phyloP scores from a whole-genome alignment of 768 basidiomycete species.

The Termitomyces sp. region DNA sequence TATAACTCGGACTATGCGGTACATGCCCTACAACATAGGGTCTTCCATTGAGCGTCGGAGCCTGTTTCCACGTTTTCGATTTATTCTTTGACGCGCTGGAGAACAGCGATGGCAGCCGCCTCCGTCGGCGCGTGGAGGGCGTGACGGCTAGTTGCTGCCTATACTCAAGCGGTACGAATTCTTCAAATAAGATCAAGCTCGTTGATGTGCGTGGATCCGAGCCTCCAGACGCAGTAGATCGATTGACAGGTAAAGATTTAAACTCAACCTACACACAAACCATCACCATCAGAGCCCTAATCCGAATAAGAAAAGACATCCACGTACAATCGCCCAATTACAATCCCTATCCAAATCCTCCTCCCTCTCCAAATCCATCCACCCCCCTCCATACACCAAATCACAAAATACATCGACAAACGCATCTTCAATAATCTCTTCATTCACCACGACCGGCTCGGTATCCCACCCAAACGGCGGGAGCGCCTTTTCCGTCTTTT shows the following conservation, averaged over 20 bases:
- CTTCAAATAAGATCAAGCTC: conserved; percentile 82
- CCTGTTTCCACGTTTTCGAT: conserved; percentile 89
- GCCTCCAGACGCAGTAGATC: conserved; percentile 27
- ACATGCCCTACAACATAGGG: conserved; percentile 65
- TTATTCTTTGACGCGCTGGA: conserved; percentile 31
- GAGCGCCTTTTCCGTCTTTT: conserved; percentile 76
- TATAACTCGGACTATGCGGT: conserved; percentile 42
- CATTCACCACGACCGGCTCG: conserved; percentile 67
- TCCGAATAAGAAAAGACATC: too few relatives aligned
- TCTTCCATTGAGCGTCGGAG: conserved; percentile 74
- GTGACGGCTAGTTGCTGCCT: conserved; percentile 65
- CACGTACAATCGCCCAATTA: conserved; percentile 87
- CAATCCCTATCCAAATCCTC: conserved; percentile 82
- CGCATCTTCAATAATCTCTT: conserved; percentile 84
- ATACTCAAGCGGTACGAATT: conserved; percentile 88
- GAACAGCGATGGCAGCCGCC: conserved; percentile 70
- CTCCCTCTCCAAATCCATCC: conserved; percentile 70
- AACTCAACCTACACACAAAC: conserved; percentile 64
- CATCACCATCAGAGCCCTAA: too few relatives aligned
- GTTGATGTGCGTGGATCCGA: conserved; percentile 68
- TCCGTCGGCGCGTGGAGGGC: conserved; percentile 44
- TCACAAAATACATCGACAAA: conserved; percentile 88
- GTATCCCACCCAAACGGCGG: conserved; percentile 94
- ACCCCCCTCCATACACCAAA: conserved; percentile 75
- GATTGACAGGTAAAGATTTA: conserved; percentile 59